These are phyloP conservation scores for Exophiala aquamarina DNA, from an alignment of 2,329 filamentous ascomycete species.

Conservation along the genomic window DNA sequence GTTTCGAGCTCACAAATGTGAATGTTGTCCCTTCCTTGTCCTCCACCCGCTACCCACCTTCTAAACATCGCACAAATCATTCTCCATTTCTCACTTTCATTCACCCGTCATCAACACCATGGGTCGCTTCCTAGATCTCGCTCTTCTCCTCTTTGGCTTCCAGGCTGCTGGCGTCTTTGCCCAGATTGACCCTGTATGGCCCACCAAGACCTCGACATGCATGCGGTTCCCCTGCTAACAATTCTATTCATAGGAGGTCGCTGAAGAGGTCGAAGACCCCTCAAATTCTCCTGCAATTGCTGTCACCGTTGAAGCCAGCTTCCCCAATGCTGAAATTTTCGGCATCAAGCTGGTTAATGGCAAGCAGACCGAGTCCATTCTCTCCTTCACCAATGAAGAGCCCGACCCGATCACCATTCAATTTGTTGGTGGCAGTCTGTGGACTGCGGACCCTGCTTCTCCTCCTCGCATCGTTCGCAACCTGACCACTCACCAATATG, in stretches of 20 bases:
- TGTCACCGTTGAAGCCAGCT: slow-evolving; percentile 57
- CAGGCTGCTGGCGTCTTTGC: slow-evolving; percentile 66
- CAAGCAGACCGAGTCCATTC: slow-evolving; percentile 75
- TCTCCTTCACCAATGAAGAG: slow-evolving; percentile 86
- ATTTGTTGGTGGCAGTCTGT: slow-evolving; percentile 74
- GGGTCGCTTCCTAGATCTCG: slow-evolving; percentile 71
- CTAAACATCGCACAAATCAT: slow-evolving; percentile 8
- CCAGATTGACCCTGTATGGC: slow-evolving; percentile 45
- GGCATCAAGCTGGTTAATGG: slow-evolving; percentile 96
- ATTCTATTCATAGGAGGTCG: slow-evolving; percentile 43
- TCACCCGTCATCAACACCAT: slow-evolving; percentile 52
- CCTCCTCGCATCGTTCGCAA: slow-evolving; percentile 71
- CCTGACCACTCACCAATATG: slow-evolving; percentile 74
- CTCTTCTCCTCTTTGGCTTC: slow-evolving; percentile 70
- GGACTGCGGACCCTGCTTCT: slow-evolving; percentile 56
- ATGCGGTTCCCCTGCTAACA: slow-evolving; percentile 3
- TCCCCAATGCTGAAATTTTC: slow-evolving; percentile 74
- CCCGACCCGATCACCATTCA: slow-evolving; percentile 70
- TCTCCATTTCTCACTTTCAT: not conserved
- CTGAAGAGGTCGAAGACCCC: slow-evolving; percentile 64
- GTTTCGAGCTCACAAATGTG: no score
- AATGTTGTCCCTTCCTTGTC: not conserved
- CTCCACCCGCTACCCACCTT: not conserved
- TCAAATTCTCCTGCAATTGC: slow-evolving; percentile 61
- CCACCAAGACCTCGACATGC: slow-evolving; percentile 23